Conservation (phyloP, 1,284 basidiomycete genomes). For the Pisolithus thermaeus region DNA sequence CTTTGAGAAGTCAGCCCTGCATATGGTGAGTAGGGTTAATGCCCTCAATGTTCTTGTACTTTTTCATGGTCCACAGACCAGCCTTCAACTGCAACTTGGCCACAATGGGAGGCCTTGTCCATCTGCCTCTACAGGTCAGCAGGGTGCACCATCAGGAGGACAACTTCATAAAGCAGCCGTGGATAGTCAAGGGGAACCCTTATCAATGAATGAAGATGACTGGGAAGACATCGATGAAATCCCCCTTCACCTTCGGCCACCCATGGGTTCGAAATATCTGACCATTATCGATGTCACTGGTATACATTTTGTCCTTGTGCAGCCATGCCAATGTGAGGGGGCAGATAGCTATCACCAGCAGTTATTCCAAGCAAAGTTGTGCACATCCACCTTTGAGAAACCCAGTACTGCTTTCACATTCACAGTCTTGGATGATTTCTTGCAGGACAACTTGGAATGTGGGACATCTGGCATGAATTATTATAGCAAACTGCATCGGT, state of each 20-base stretch:
- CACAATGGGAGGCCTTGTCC: neutral
- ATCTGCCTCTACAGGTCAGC: no score
- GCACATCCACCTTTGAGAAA: no score
- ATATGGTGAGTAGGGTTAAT: neutral
- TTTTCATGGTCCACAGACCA: neutral
- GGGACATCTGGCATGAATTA: constrained; percentile 26
- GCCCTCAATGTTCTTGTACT: neutral
- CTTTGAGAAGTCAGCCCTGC: neutral
- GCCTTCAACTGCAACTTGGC: neutral
- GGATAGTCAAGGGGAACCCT: neutral
- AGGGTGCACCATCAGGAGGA: no score
- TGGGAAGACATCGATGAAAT: neutral
- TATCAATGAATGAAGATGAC: neutral
- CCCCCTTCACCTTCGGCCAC: neutral
- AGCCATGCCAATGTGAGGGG: constrained; percentile 1
- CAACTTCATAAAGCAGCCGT: neutral
- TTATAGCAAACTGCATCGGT: constrained; percentile 11
- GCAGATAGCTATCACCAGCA: no score
- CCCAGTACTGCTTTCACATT: neutral
- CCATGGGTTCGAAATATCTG: neutral
- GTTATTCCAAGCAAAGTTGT: no score
- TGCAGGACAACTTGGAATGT: constrained; percentile 19
- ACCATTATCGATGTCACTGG: neutral
- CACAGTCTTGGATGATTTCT: constrained; percentile 19
- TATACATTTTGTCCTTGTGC: no score